phyloP scores from a whole-genome alignment of 1,284 basidiomycete genomes.

The Ceratobasidium sp. region DNA sequence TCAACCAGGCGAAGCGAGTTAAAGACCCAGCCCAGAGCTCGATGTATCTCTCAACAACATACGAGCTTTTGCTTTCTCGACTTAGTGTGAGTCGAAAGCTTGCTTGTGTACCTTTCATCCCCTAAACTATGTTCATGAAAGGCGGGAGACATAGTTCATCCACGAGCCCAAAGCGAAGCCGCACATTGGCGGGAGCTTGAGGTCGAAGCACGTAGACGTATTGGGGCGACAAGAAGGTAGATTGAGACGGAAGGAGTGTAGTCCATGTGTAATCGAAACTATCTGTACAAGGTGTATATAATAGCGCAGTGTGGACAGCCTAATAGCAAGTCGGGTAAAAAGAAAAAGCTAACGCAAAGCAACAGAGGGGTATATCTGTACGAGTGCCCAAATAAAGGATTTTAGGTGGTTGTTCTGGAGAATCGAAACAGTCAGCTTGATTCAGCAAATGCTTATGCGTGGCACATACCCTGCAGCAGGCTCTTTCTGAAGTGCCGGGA shows the following conservation, averaged over 20 bases:
- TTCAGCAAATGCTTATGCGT: neutral
- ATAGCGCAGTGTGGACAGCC: slow-evolving; percentile 6
- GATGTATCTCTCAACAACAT: slow-evolving; percentile 76
- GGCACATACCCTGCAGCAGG: slow-evolving; percentile 55
- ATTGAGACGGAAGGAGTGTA: slow-evolving; percentile 1
- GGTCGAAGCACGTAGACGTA: slow-evolving; percentile 30
- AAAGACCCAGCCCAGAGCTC: slow-evolving; percentile 70
- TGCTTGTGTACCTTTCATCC: neutral
- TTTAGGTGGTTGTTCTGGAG: slow-evolving; percentile 5
- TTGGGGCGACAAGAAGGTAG: slow-evolving; percentile 30
- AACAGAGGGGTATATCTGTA: slow-evolving; percentile 15
- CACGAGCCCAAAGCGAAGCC: slow-evolving; percentile 35
- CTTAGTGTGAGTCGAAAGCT: slow-evolving; percentile 69
- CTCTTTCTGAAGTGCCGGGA: slow-evolving; percentile 60
- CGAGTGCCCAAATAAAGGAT: neutral
- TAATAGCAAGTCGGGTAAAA: neutral
- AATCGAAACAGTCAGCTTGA: neutral
- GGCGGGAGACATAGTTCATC: slow-evolving; percentile 32
- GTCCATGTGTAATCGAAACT: slow-evolving; percentile 5
- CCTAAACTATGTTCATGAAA: neutral
- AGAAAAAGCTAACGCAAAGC: neutral
- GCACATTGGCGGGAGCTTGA: slow-evolving; percentile 39
- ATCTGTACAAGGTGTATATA: slow-evolving; percentile 35
- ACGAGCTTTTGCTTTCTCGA: slow-evolving; percentile 79
- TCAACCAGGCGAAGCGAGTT: slow-evolving; percentile 74